A percentile compares a stretch with the other conserved stretches of the same genome.
Evolutionary conservation across 176 grass and related monocot species (phyloP).

Genomic region (Saccharum spontaneum): DNA sequence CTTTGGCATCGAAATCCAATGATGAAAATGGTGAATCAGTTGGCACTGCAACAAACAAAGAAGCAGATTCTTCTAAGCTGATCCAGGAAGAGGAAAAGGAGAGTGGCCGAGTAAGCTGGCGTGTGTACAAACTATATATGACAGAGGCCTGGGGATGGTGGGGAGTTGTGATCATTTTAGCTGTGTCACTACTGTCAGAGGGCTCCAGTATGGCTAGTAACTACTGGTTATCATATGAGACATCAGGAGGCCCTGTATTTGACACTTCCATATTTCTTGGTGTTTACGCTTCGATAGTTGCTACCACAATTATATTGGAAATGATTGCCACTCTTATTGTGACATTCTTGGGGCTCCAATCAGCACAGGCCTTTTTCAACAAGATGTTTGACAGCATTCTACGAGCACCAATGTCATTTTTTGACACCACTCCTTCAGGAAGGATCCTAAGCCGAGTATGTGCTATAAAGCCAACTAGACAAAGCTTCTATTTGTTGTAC

Average conservation of each 20-base stretch:
- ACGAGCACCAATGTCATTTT: constrained; percentile 94
- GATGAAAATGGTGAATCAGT: not conserved
- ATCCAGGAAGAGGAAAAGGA: constrained; percentile 84
- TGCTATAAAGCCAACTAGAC: not conserved
- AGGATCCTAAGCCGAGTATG: constrained; percentile 92
- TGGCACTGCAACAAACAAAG: constrained; percentile 30
- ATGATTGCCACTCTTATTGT: constrained; percentile 53
- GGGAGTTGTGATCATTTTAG: constrained; percentile 46
- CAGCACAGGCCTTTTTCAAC: constrained; percentile 74
- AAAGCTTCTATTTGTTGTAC: constrained; percentile 5
- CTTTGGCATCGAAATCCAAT: not conserved
- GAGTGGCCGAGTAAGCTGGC: constrained; percentile 74
- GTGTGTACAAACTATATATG: constrained; percentile 74
- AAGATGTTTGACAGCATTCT: constrained; percentile 88
- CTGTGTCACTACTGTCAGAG: constrained; percentile 54
- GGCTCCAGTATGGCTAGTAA: constrained; percentile 72
- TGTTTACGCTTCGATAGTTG: constrained; percentile 67
- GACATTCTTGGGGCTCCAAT: constrained; percentile 71
- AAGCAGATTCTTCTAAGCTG: constrained; percentile 61
- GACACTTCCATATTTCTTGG: constrained; percentile 66
- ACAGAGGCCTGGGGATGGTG: constrained; percentile 93
- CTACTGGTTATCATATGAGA: constrained; percentile 94
- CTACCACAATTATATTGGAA: constrained; percentile 51
- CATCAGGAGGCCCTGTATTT: constrained; percentile 58
- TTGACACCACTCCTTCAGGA: constrained; percentile 95